These are phyloP conservation scores for Pseudogymnoascus sp. DNA, from an alignment of 2,329 filamentous ascomycete genomes.

Conservation along the genomic window DNA sequence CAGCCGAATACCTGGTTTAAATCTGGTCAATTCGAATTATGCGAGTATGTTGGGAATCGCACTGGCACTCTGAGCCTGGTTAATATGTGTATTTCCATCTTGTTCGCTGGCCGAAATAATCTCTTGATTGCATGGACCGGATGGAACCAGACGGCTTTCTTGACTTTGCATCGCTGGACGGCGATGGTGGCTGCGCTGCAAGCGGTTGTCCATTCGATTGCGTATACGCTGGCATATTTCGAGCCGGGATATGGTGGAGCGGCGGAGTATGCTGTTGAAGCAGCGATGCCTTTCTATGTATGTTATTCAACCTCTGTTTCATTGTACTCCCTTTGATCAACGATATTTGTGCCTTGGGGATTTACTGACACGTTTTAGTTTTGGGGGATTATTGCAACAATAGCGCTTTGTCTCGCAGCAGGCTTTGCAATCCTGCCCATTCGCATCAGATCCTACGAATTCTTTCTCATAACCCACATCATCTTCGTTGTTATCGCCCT, in stretches of 20 bases:
- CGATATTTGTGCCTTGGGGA: too few relatives aligned
- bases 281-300: conserved; percentile 10
- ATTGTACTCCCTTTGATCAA: not conserved
- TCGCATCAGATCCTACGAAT: conserved; percentile 14
- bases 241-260: conserved; percentile 16
- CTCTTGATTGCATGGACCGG: conserved; percentile 17
- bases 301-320: not conserved
- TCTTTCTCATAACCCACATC: conserved; percentile 16
- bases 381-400: conserved; percentile 35
- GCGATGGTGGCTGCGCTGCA: conserved; percentile 40
- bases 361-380: not conserved
- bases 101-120: conserved; percentile 19
- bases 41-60: conserved; percentile 16
- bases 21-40: not conserved
- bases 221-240: conserved; percentile 33
- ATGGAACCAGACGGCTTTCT: conserved; percentile 4
- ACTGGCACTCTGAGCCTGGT: conserved; percentile 17
- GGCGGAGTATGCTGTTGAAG: conserved; percentile 8
- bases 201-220: conserved; percentile 39
- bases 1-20: conserved; percentile 13
- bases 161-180: conserved; percentile 38
- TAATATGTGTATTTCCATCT: conserved; percentile 16
- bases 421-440: not conserved
- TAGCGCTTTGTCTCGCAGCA: not conserved
- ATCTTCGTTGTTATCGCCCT: conserved; percentile 14